Base-by-base conservation (phyloP, 164 flowering plant species). In the Warburgia ugandensis region DNA sequence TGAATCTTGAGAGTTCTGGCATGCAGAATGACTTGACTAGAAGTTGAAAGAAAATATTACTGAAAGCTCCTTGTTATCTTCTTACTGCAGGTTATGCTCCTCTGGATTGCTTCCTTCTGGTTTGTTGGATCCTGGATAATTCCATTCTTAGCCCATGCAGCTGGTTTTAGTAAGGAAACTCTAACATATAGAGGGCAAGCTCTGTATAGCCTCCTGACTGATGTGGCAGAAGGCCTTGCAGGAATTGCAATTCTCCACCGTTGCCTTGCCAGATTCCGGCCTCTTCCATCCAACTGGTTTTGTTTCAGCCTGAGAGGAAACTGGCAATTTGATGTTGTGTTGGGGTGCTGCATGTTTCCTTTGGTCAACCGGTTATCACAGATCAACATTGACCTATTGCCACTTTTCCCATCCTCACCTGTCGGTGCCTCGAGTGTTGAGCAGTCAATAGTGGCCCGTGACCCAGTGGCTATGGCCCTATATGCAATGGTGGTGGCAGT, bases 281-380 rank as follows among this genome's bases (percentile, higher is more conserved):
- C 99, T 28, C 94, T 92, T 32, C 82, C 95, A 48, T 58, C 85
- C 1, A 79, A 80, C 55, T 94, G 97, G 99, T 94, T 94, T 55
- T 75, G 46, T 25, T 86, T 84, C 66, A 82, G 78, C 69, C 59
- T 94, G 43, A 74, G 41, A 46, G 97, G 97, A 17, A 82, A 68
- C 22, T 89, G 97, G 99, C 77, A 66, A 16, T 33, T 83, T 13
- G 99, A 94, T 54, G 94, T 92, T 13, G 68, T 68, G 35, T 26
- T 92, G 31, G 96, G 99, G 11, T 88, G 99, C 75, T 75, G 86
- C 58, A 75, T 86, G 87, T 94, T 89, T 58, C 99, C 99, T 13
- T 56, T 94, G 47, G 97, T 94, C 41, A 88, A 94, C 67, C 80
- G 78, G 4, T 77, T 92, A 32, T 86, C 99, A 0, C 94, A 80